phyloP scores from a whole-genome alignment of 2,329 filamentous ascomycete species.

The Paracoccidioides lutzii region DNA sequence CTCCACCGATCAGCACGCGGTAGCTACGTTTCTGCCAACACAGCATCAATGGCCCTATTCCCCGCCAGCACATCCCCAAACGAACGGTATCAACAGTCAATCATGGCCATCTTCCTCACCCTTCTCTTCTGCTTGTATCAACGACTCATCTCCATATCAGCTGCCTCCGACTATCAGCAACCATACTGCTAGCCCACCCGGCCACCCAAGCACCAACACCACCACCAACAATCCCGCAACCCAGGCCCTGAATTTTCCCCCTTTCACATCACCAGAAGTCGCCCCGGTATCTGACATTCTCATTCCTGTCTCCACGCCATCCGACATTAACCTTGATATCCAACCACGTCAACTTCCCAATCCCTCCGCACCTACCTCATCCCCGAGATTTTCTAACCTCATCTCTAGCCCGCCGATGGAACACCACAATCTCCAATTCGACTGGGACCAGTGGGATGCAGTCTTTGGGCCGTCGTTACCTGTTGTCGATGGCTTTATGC shows the following conservation, averaged over 20 bases:
- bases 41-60: neutral
- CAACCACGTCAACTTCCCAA: conserved; percentile 7
- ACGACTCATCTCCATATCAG: neutral
- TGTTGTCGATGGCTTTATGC: conserved; percentile 32
- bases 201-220: neutral
- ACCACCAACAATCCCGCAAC: neutral
- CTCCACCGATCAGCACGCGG: neutral
- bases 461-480: conserved; percentile 36
- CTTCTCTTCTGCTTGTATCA: neutral
- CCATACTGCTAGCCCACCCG: neutral
- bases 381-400: conserved; percentile 18
- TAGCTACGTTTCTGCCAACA: neutral
- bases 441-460: conserved; percentile 39
- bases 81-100: neutral
- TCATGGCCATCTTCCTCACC: neutral
- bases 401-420: conserved; percentile 23
- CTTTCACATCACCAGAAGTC: conserved; percentile 7
- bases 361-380: conserved; percentile 2
- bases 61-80: neutral
- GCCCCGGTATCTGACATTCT: conserved; percentile 2
- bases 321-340: conserved; percentile 3
- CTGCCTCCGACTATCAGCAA: neutral
- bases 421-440: conserved; percentile 30
- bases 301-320: conserved; percentile 1
- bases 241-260: neutral